phyloP scores from a whole-genome alignment of 176 grass and related monocot genomes.

The Cenchrus americanus region DNA sequence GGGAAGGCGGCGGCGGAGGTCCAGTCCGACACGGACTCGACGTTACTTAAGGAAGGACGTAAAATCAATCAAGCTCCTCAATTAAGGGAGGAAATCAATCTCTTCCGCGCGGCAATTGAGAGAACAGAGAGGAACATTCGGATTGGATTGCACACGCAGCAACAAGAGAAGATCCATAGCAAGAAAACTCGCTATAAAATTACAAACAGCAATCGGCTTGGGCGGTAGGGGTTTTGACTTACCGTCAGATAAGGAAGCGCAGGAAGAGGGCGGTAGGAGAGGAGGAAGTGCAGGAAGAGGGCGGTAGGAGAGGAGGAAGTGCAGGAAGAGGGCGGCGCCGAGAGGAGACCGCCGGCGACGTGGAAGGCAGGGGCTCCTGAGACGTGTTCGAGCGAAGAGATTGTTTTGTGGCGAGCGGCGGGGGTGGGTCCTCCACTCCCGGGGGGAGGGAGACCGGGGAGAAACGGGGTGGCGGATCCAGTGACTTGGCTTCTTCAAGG shows the following conservation, averaged over 20 bases:
- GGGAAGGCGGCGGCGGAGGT: not conserved
- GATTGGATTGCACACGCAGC: not conserved
- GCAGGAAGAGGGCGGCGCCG: not conserved
- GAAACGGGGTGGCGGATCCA: no score
- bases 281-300: not conserved
- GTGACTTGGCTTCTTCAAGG: no score
- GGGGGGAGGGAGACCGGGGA: not conserved
- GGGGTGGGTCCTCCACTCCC: no score
- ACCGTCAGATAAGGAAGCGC: not conserved
- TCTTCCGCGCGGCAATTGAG: not conserved
- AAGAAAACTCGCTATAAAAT: not conserved
- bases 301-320: not conserved
- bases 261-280: no score
- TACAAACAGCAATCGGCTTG: not conserved
- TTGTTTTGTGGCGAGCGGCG: not conserved
- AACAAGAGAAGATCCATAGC: not conserved
- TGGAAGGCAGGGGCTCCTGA: not conserved
- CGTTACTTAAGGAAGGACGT: not conserved
- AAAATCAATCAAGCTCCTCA: not conserved
- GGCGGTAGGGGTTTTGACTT: not conserved
- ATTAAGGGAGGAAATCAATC: conserved; percentile 2
- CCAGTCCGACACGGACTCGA: not conserved
- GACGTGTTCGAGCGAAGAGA: not conserved
- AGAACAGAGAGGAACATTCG: not conserved
- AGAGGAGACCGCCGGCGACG: not conserved